Evolutionary conservation across 345 rosid genomes (phyloP), one percentile per base, ranked within the genome.

Genomic region (Sonneratia caseolaris): DNA sequence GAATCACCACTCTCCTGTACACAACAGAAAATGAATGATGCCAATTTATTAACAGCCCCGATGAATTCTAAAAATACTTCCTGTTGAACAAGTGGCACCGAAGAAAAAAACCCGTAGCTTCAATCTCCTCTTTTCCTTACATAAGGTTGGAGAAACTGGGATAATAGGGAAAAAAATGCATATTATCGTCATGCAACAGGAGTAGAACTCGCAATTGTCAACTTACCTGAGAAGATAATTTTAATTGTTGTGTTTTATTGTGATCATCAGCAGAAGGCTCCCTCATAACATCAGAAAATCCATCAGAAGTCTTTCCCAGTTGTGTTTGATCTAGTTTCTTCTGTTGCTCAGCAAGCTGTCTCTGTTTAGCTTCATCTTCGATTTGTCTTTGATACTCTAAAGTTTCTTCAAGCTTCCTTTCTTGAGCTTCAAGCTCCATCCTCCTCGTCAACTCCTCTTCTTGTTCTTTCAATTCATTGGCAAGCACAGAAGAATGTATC

Each of bases 371-470:
- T 84, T 88, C 97, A 82, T 88, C 80, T 87, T 94, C 96, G 77
- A 91, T 86, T 78, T 77, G 79, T 74, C 95, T 90, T 80, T 91
- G 98, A 78, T 88, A 88, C 81, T 88, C 93, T 69, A 94, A 76
- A 40, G 92, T 83, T 81, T 86, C 93, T 80, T 88, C 89, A 27
- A 91, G 95, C 85, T 88, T 90, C 76, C 88, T 84, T 77, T 87
- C 98, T 87, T 90, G 95, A 61, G 79, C 92, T 83, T 90, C 95
- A 72, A 87, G 89, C 87, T 94, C 96, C 72, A 85, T 80, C 82
- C 75, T 87, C 77, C 83, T 86, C 73, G 8, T 47, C 15, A 83
- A 77, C 82, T 89, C 96, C 73, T 89, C 96, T 72, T 91, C 95
- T 78, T 81, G 87, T 66, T 82, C 83, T 81, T 83, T 87, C 68